phyloP scores from a whole-genome alignment of 768 basidiomycete species.

The Agrocybe praecox region DNA sequence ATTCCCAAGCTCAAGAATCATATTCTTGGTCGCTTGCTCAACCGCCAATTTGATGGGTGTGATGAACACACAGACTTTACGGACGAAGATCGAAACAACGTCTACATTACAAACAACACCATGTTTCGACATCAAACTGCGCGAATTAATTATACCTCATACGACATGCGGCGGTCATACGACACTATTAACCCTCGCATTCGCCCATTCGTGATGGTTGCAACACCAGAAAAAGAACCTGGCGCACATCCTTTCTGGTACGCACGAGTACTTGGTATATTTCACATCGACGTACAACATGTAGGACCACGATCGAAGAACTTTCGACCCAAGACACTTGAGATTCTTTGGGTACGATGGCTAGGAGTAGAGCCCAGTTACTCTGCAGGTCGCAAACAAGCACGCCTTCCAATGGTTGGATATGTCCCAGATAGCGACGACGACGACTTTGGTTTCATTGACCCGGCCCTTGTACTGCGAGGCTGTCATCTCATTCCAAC shows the following conservation, averaged over 20 bases:
- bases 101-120: conserved; percentile 20
- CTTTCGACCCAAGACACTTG: background rate
- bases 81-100: conserved; percentile 16
- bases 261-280: conserved; percentile 17
- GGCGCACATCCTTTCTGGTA: conserved; percentile 18
- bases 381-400: background rate
- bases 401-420: conserved; percentile 28
- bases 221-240: conserved; percentile 15
- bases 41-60: conserved; percentile 21
- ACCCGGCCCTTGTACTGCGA: conserved; percentile 29
- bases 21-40: conserved; percentile 29
- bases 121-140: conserved; percentile 20
- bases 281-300: conserved; percentile 15
- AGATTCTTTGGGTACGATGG: conserved; percentile 18
- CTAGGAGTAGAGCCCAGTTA: conserved; percentile 5
- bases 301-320: background rate
- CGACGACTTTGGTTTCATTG: conserved; percentile 36
- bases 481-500: conserved; percentile 27
- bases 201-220: conserved; percentile 28
- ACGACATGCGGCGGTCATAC: conserved; percentile 38
- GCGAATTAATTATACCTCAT: conserved; percentile 42
- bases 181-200: conserved; percentile 37
- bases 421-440: conserved; percentile 29
- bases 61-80: conserved; percentile 27
- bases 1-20: conserved; percentile 35